Evolutionary conservation across 352 stramenopile genomes (phyloP).

Genomic region (Aphanomyces stellatus): DNA sequence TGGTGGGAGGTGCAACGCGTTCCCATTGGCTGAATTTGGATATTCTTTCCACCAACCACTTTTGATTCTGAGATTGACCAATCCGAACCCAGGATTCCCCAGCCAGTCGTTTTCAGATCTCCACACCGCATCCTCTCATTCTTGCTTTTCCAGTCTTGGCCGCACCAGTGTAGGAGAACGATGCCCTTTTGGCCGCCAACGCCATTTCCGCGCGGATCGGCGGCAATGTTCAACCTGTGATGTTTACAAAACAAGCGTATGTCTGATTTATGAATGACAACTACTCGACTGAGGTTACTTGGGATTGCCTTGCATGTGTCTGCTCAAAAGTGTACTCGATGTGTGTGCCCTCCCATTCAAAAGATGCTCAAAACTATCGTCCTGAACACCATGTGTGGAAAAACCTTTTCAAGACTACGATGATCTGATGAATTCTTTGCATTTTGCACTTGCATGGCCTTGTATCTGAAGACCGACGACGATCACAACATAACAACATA

Average conservation of each 20-base stretch:
- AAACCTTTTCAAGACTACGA: constrained; percentile 20
- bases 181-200: too few relatives aligned
- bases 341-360: neutral
- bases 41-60: constrained; percentile 16
- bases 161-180: too few relatives aligned
- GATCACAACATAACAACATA: constrained; percentile 19
- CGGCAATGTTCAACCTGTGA: too few relatives aligned
- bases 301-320: too few relatives aligned
- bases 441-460: neutral
- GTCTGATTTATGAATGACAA: constrained; percentile 18
- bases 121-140: too few relatives aligned
- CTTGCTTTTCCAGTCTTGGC: too few relatives aligned
- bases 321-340: too few relatives aligned
- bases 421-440: constrained; percentile 23
- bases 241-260: constrained; percentile 21
- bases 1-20: neutral
- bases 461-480: constrained; percentile 12
- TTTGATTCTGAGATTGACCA: neutral
- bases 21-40: constrained; percentile 13
- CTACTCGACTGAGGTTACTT: constrained; percentile 16
- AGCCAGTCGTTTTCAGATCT: constrained; percentile 2
- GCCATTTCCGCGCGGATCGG: too few relatives aligned
- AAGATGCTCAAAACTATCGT: constrained; percentile 19
- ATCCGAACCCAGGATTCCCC: neutral
- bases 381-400: constrained; percentile 12